phyloP scores from a whole-genome alignment of 2,329 filamentous ascomycete species.

The Exserohilum rostratum region DNA sequence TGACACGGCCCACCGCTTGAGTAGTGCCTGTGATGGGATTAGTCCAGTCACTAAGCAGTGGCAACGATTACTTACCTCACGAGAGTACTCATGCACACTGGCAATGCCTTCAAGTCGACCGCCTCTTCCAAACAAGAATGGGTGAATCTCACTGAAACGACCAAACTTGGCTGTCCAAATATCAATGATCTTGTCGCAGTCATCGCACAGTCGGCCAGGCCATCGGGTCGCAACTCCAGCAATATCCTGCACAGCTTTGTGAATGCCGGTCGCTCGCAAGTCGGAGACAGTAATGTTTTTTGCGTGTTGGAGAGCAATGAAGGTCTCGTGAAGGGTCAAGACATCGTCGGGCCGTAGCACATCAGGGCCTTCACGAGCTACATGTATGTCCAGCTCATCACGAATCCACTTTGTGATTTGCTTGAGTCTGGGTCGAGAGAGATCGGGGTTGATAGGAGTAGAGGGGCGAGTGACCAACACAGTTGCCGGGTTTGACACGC shows the following conservation, averaged over 20 bases:
- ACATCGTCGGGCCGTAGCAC: slow-evolving; percentile 52
- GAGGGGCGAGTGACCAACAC: slow-evolving; percentile 2
- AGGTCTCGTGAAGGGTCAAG: slow-evolving; percentile 52
- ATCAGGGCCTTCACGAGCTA: slow-evolving; percentile 54
- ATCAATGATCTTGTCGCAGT: slow-evolving; percentile 51
- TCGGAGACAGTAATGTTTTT: slow-evolving; percentile 40
- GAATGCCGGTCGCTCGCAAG: slow-evolving; percentile 54
- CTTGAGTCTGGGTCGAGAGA: slow-evolving; percentile 43
- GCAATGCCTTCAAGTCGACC: slow-evolving; percentile 53
- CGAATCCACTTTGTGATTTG: slow-evolving; percentile 53
- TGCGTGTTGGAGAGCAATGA: slow-evolving; percentile 34
- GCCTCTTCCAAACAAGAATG: slow-evolving; percentile 52
- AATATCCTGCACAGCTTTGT: slow-evolving; percentile 52
- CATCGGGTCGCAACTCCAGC: slow-evolving; percentile 55
- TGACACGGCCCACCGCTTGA: slow-evolving; percentile 40
- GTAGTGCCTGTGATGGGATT: slow-evolving; percentile 33
- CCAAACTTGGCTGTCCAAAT: slow-evolving; percentile 50
- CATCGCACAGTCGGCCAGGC: slow-evolving; percentile 53
- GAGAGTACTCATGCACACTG: slow-evolving; percentile 45
- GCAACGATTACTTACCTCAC: slow-evolving; percentile 36
- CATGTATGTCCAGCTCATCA: slow-evolving; percentile 54
- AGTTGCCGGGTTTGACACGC: not conserved
- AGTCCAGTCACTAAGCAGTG: not conserved
- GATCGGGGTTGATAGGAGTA: slow-evolving; percentile 17
- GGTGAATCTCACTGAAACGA: slow-evolving; percentile 45